Conservation (phyloP, 768 basidiomycete genomes). For the Boletus sp. region DNA sequence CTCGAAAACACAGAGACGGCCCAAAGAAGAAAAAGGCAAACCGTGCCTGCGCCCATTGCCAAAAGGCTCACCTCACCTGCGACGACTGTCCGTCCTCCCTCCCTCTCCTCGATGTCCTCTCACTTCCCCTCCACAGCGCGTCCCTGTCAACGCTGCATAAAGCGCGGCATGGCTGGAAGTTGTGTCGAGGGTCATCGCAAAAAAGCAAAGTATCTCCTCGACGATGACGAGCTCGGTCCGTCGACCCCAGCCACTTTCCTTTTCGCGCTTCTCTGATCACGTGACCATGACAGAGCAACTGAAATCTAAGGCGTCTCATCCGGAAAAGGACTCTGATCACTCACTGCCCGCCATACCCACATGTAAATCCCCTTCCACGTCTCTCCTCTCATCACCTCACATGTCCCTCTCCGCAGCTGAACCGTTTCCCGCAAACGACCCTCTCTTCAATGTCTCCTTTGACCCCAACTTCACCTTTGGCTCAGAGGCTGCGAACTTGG, state of each 20-base stretch:
- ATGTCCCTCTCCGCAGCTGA: constrained; percentile 37
- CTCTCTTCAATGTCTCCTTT: constrained; percentile 59
- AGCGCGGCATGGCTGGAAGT: constrained; percentile 83
- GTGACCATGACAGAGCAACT: constrained; percentile 37
- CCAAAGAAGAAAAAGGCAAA: constrained; percentile 95
- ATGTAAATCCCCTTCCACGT: constrained; percentile 24
- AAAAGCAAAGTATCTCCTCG: constrained; percentile 95
- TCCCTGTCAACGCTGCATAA: constrained; percentile 93
- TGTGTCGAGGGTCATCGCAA: constrained; percentile 96
- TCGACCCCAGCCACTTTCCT: background rate
- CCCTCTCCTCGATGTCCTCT: background rate
- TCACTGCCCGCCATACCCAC: constrained; percentile 26
- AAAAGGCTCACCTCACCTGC: constrained; percentile 97
- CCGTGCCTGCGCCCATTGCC: constrained; percentile 92
- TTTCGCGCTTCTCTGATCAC: constrained; percentile 21
- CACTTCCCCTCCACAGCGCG: constrained; percentile 56
- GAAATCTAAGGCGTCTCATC: constrained; percentile 30
- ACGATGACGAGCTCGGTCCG: constrained; percentile 88
- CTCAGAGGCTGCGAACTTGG: constrained; percentile 88
- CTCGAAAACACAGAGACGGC: constrained; percentile 62
- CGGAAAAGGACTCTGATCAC: constrained; percentile 31
- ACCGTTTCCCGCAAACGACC: constrained; percentile 50
- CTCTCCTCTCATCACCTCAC: constrained; percentile 4
- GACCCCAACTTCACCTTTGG: constrained; percentile 67
- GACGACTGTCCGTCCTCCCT: constrained; percentile 76